Base-by-base conservation (phyloP, 768 basidiomycete genomes). In the Gymnopilus dilepis region DNA sequence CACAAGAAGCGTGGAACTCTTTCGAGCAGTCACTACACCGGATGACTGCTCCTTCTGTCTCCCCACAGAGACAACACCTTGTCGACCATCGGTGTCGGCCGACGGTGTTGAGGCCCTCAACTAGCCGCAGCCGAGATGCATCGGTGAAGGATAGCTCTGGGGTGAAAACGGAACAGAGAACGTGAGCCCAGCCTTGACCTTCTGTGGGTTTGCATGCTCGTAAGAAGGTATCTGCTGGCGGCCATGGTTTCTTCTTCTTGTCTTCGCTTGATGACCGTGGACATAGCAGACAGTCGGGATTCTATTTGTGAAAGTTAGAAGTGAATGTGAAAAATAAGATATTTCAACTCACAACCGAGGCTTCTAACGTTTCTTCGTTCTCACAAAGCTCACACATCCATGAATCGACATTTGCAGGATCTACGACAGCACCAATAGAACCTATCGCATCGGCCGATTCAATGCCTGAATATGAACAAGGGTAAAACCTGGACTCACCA, bases 381-480 rank as follows among this genome's bases (percentile, higher is more conserved):
- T 86, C 82, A 71, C 95, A 97, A 26, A 96, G 74, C 52, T 97
- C 95, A 70, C 95, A 97, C 17, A 85, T 79, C 95, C 95, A 97
- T 2, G 83, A 76, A 30, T 94, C 91, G 22, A 86, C 76, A 17
- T 84, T 76, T 11, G 82, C 77, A 28, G 90, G 84, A 64, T 91
- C 87, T 6, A 86, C 80, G 45, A 85, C 73, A 11, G 87, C 86
- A 37, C 95, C 95, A 33, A 67, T 87, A 88, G 56, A 84, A 22
- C 61, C 61, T 62, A 37, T 17, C n/a, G n/a, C n/a, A n/a, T n/a
- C n/a, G n/a, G n/a, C n/a, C n/a, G n/a, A n/a, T n/a, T n/a, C n/a
- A n/a, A n/a, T n/a, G n/a, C n/a, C n/a, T 30, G 15, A 48, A 9
- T 2, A 28, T 6, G 0, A 26, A 28, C 21, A 12, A 31, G 6